phyloP scores from a whole-genome alignment of 495 filamentous ascomycete genomes.

The Clavariopsis aquatica region DNA sequence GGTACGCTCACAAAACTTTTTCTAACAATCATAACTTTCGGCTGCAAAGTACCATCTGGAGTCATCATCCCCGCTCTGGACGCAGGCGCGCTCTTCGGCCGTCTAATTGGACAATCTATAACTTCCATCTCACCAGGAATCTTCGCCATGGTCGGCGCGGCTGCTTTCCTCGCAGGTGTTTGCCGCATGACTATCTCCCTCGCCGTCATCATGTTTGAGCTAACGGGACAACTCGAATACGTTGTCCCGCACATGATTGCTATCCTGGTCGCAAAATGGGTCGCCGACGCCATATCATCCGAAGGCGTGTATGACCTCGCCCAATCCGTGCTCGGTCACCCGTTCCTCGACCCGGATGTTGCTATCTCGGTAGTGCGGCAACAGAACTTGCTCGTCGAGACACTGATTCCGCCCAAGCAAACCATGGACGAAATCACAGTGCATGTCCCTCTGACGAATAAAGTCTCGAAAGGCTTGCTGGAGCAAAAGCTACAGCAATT shows the following conservation, averaged over 20 bases:
- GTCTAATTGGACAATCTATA: slow-evolving; percentile 55
- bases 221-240: slow-evolving; percentile 49
- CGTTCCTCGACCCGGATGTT: slow-evolving; percentile 57
- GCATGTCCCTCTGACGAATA: slow-evolving; percentile 48
- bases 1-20: slow-evolving; percentile 56
- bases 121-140: slow-evolving; percentile 55
- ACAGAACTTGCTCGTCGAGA: slow-evolving; percentile 46
- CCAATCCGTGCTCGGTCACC: slow-evolving; percentile 58
- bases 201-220: slow-evolving; percentile 62
- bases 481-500: slow-evolving; percentile 51
- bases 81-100: slow-evolving; percentile 58
- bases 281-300: slow-evolving; percentile 54
- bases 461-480: slow-evolving; percentile 49
- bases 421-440: slow-evolving; percentile 61
- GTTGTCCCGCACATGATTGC: slow-evolving; percentile 61
- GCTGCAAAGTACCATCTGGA: slow-evolving; percentile 60
- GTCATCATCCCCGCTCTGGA: slow-evolving; percentile 62
- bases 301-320: slow-evolving; percentile 60
- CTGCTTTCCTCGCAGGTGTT: slow-evolving; percentile 59
- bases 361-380: slow-evolving; percentile 48
- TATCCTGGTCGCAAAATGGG: slow-evolving; percentile 61
- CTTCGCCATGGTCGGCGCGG: slow-evolving; percentile 63
- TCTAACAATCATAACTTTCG: slow-evolving; percentile 59
- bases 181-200: slow-evolving; percentile 62
- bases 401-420: slow-evolving; percentile 53